Conservation (phyloP, 164 flowering plant genomes). For the Stephania cephalantha region DNA sequence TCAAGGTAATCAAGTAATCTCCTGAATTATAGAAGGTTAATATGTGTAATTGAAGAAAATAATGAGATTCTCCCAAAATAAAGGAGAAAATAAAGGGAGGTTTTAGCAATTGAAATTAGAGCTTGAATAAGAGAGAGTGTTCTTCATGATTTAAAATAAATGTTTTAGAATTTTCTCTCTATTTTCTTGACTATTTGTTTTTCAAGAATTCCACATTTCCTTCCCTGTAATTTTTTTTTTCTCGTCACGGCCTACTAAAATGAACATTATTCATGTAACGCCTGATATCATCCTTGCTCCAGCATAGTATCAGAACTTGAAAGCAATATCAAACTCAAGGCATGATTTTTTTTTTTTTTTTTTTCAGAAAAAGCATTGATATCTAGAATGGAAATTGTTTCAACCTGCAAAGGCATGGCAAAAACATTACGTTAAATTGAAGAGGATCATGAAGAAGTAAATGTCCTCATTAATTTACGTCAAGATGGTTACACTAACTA, state of each 20-base stretch:
- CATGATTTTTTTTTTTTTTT: neutral
- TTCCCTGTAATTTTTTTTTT: neutral
- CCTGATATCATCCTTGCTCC: neutral
- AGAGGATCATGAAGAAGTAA: neutral
- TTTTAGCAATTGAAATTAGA: too few species aligned
- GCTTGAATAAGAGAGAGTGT: too few species aligned
- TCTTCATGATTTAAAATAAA: too few species aligned
- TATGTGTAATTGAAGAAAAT: neutral
- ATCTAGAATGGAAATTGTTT: neutral
- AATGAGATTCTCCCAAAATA: too few species aligned
- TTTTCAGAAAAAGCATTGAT: too few species aligned
- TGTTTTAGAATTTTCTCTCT: too few species aligned
- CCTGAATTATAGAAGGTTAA: neutral
- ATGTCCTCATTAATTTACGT: neutral
- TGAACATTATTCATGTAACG: too few species aligned
- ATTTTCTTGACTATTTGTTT: too few species aligned
- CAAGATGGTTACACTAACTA: neutral
- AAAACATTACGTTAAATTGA: neutral
- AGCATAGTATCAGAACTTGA: too few species aligned
- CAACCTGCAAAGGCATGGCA: neutral
- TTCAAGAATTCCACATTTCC: neutral
- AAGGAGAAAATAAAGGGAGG: too few species aligned
- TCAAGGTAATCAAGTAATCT: neutral
- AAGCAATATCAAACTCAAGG: neutral
- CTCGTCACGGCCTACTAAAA: neutral